A percentile compares a stretch with the other conserved stretches of the same genome.
Conservation (phyloP, 345 rosid genomes). For the Eucalyptus erythrocorys region DNA sequence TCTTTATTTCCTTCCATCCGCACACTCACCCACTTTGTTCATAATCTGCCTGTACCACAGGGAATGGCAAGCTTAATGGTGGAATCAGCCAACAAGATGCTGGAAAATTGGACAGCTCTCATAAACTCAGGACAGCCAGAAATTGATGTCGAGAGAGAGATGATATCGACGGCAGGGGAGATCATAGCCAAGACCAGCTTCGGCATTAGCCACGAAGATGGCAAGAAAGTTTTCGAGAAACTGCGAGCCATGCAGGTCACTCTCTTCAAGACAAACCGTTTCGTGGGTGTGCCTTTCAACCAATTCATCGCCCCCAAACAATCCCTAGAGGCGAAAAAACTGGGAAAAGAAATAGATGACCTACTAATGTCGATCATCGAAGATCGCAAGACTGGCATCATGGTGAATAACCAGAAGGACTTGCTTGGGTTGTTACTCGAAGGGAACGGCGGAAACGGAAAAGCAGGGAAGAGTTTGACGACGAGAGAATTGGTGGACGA, state of each 20-base stretch:
- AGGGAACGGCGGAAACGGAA: constrained; percentile 14
- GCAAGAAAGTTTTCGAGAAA: constrained; percentile 44
- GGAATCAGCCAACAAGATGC: constrained; percentile 65
- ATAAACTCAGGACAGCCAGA: constrained; percentile 33
- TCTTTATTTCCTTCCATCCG: background rate
- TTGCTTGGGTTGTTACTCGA: constrained; percentile 51
- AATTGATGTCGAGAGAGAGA: constrained; percentile 66
- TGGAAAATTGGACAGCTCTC: constrained; percentile 47
- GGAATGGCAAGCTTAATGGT: constrained; percentile 74
- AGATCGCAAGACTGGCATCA: constrained; percentile 17
- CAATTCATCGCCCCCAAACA: constrained; percentile 36
- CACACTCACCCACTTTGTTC: background rate
- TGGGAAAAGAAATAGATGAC: constrained; percentile 67
- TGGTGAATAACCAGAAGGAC: constrained; percentile 12
- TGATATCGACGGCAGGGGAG: constrained; percentile 62
- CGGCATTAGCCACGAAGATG: constrained; percentile 45
- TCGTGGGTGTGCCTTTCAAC: constrained; percentile 79
- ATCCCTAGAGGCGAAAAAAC: constrained; percentile 32
- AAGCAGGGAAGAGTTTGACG: constrained; percentile 28
- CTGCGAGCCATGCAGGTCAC: constrained; percentile 62
- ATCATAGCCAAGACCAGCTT: constrained; percentile 86
- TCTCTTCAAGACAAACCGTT: constrained; percentile 68
- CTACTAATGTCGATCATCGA: constrained; percentile 50
- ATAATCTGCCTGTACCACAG: constrained; percentile 6
- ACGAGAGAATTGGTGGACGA: constrained; percentile 66